Base-by-base conservation (phyloP, 306 rosid species). In the Ziziphus jujuba region DNA sequence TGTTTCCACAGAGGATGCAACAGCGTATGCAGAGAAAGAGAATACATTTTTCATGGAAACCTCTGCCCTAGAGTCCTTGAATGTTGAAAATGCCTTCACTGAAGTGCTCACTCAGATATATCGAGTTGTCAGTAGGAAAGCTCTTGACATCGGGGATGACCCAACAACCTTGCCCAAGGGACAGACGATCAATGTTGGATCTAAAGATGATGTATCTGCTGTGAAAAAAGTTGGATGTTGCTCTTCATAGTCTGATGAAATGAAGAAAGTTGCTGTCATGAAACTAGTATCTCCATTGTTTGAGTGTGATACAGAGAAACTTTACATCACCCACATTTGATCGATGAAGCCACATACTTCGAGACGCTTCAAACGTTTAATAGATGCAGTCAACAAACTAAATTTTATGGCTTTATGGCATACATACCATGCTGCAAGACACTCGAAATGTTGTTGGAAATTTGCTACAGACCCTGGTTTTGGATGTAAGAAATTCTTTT, bases 31-130 rank as follows among this genome's bases (percentile, higher is more conserved):
- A 0, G 91, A 89, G 67, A 81, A 78, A 61, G 96, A 89, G 65
- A 83, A 75, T 72, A 87, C 85, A 0, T 87, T 84, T 57, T 89
- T 87, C 67, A 89, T 89, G 96, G 93, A 89, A 55, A 89, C 96
- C 6, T 89, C 96, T 68, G 96, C 96, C 10, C 75, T 83, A 0
- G 96, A 89, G 71, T 82, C 96, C 44, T 79, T 89, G 77, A 89
- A 89, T 56, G 96, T 89, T 2, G 96, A 89, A 55, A 83, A 77
- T 67, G 74, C 96, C 43, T 89, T 89, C 82, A 89, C 93, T 31
- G 96, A 89, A 57, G 96, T 89, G 45, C 91, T 89, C 34, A 82
- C 89, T 33, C 96, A 89, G 72, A 87, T 87, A 65, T 85, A 84
- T 34, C 84, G 76, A 3, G 91, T 89, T 3, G 96, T 85, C 17